A percentile compares a stretch with the other conserved stretches of the same genome.
phyloP scores from a whole-genome alignment of 2,329 filamentous ascomycete genomes.

The Graphium sp. region DNA sequence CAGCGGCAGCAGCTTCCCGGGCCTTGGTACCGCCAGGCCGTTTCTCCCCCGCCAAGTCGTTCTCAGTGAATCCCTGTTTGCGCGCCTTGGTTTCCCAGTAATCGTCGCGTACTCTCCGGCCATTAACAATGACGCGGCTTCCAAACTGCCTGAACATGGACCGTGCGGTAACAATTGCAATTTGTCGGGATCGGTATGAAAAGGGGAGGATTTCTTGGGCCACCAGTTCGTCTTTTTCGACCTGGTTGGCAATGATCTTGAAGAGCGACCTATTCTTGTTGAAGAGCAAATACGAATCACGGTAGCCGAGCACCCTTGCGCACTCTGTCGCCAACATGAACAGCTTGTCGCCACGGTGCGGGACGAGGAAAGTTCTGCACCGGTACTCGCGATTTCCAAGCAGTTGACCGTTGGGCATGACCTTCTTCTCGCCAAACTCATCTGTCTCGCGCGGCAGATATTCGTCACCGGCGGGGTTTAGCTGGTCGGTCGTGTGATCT shows the following conservation, averaged over 20 bases:
- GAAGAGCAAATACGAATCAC: slow-evolving; percentile 95
- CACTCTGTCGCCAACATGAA: slow-evolving; percentile 99
- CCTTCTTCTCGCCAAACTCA: slow-evolving; percentile 87
- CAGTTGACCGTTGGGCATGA: slow-evolving; percentile 65
- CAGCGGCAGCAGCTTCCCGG: slow-evolving; percentile 52
- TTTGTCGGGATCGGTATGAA: slow-evolving; percentile 94
- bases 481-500: slow-evolving; percentile 93
- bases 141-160: slow-evolving; percentile 99
- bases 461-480: slow-evolving; percentile 78
- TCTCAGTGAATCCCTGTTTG: slow-evolving; percentile 96
- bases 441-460: slow-evolving; percentile 90
- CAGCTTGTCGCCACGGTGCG: slow-evolving; percentile 77
- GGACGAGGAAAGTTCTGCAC: slow-evolving; percentile 85
- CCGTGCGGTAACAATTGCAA: slow-evolving; percentile 90
- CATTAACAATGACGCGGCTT: slow-evolving; percentile 79
- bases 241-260: slow-evolving; percentile 94
- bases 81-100: slow-evolving; percentile 97
- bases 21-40: slow-evolving; percentile 81
- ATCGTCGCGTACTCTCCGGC: slow-evolving; percentile 83
- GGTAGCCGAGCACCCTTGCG: slow-evolving; percentile 79
- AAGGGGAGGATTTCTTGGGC: slow-evolving; percentile 90
- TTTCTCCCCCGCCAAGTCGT: slow-evolving; percentile 91
- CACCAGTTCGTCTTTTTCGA: slow-evolving; percentile 93
- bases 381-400: slow-evolving; percentile 74
- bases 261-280: slow-evolving; percentile 95